Percentiles rank a stretch among this genome's conserved stretches.
Evolutionary conservation across 805 yeast species (phyloP).

Genomic region (Metschnikowia arizonensis): DNA sequence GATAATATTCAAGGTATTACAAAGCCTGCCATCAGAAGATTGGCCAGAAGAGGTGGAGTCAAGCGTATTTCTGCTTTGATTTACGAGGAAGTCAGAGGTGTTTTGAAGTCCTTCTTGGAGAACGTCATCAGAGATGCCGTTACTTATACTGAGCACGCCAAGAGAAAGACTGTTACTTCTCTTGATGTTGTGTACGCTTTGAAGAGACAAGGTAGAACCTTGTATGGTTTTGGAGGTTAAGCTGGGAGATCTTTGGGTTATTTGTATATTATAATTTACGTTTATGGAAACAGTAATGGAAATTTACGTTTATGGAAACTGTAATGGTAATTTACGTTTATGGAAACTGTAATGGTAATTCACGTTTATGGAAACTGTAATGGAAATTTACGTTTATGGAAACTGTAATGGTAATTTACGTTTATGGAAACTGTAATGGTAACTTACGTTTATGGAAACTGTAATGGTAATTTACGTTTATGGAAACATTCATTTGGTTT

Average conservation of each 20-base stretch:
- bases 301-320: too few relatives aligned
- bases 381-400: too few relatives aligned
- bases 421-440: not conserved
- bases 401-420: conserved; percentile 7
- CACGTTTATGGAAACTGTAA: not conserved
- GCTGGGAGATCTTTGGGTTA: conserved; percentile 8
- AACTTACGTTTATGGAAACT: too few relatives aligned
- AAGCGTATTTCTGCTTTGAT: conserved; percentile 98
- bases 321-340: too few relatives aligned
- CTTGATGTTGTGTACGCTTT: conserved; percentile 98
- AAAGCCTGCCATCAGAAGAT: conserved; percentile 99
- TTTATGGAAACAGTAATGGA: not conserved
- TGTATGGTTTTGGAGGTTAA: conserved; percentile 99
- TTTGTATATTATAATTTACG: conserved; percentile 10
- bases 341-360: conserved; percentile 5
- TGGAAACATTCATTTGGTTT: too few relatives aligned
- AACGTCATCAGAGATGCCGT: conserved; percentile 98
- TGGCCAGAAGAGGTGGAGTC: conserved; percentile 99
- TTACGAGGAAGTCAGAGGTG: conserved; percentile 98
- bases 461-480: too few relatives aligned
- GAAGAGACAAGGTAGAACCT: conserved; percentile 99
- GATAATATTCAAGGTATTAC: conserved; percentile 99
- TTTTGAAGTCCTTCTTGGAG: conserved; percentile 91
- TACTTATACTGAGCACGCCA: conserved; percentile 99
- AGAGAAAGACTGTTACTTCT: conserved; percentile 99